phyloP scores from a whole-genome alignment of 139 green algal genomes.

The Closterium sp. region DNA sequence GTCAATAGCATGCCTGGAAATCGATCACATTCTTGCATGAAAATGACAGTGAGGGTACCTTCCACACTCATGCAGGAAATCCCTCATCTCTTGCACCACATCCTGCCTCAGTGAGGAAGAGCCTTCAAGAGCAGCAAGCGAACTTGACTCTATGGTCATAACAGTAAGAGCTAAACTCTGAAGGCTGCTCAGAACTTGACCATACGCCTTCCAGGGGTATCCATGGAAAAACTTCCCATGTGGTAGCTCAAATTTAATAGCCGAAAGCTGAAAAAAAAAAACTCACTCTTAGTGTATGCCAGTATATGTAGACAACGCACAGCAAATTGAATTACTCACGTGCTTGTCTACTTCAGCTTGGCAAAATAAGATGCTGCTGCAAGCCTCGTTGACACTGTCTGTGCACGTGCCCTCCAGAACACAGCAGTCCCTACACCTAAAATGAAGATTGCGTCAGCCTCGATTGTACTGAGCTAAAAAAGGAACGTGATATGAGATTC shows the following conservation, averaged over 20 bases:
- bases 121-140: not conserved
- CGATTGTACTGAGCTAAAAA: not conserved
- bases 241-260: not conserved
- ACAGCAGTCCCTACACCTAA: not conserved
- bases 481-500: not conserved
- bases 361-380: not conserved
- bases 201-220: not conserved
- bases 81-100: not conserved
- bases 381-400: not conserved
- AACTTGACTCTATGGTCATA: not conserved
- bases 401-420: not conserved
- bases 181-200: not conserved
- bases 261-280: not conserved
- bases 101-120: not conserved
- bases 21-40: not conserved
- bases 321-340: not conserved
- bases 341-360: not conserved
- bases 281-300: not conserved
- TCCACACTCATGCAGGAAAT: not conserved
- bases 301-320: not conserved
- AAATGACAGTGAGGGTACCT: too few relatives aligned
- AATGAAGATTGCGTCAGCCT: not conserved
- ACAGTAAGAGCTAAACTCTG: not conserved
- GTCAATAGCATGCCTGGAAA: not conserved
- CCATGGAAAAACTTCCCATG: not conserved